Percentiles rank a stretch among this genome's conserved stretches.
Conservation (phyloP, 331 rosid species). For the Ulmus americana region DNA sequence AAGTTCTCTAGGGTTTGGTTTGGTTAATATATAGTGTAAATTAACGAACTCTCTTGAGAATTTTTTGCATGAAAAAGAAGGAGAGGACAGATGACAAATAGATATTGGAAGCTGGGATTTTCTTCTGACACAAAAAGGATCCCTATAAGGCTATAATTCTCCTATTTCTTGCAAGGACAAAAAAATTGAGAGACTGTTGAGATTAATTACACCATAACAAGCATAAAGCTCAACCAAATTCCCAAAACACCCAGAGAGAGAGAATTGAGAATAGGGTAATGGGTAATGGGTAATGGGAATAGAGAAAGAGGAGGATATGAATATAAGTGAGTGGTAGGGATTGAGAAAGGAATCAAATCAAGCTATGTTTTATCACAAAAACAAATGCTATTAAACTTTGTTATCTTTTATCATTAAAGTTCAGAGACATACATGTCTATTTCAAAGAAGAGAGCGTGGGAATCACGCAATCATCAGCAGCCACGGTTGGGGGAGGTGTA, state of each 20-base stretch:
- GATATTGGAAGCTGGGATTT: slow-evolving; percentile 1
- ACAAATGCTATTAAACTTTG: slow-evolving; percentile 9
- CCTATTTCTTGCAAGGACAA: slow-evolving; percentile 1
- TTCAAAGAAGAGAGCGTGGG: slow-evolving; percentile 22
- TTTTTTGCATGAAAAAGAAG: neutral
- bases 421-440: neutral
- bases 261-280: neutral
- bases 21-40: neutral
- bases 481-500: neutral
- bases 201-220: neutral
- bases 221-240: no score
- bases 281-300: neutral
- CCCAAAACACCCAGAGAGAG: neutral
- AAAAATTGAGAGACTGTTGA: neutral
- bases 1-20: neutral
- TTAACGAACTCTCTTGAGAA: neutral
- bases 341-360: slow-evolving; percentile 27
- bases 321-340: slow-evolving; percentile 11
- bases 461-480: slow-evolving; percentile 23
- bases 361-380: neutral
- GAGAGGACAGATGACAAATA: neutral
- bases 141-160: neutral
- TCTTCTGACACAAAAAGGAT: neutral
- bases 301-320: slow-evolving; percentile 6
- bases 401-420: slow-evolving; percentile 18